phyloP scores from a whole-genome alignment of 2,329 filamentous ascomycete species.

The Colletotrichum liaoningense region DNA sequence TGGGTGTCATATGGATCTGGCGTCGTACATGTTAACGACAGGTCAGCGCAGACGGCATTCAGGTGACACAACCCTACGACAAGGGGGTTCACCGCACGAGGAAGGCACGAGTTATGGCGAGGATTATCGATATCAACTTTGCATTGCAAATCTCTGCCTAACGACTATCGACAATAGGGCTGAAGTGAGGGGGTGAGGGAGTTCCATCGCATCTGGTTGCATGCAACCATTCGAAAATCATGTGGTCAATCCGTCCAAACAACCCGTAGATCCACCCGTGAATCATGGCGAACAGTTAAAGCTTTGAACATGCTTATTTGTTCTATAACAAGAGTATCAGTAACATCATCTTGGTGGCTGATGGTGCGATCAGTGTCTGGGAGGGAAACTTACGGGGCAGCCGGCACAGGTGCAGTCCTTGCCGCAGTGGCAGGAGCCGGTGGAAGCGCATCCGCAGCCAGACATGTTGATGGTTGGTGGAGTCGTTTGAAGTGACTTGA shows the following conservation, averaged over 20 bases:
- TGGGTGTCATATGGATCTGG: neutral
- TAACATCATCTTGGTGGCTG: neutral
- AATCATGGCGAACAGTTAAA: neutral
- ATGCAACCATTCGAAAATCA: neutral
- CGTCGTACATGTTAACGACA: neutral
- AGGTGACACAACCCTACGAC: neutral
- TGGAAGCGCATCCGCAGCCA: slow-evolving; percentile 54
- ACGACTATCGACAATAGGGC: neutral
- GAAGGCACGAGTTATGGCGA: neutral
- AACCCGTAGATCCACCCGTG: neutral
- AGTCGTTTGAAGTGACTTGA: neutral
- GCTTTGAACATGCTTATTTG: slow-evolving; percentile 24
- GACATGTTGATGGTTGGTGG: slow-evolving; percentile 49
- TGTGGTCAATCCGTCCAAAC: neutral
- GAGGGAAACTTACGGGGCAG: slow-evolving; percentile 53
- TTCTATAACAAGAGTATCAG: slow-evolving; percentile 4
- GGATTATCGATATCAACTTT: neutral
- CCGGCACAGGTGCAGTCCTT: slow-evolving; percentile 53
- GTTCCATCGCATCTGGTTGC: neutral
- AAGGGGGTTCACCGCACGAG: neutral
- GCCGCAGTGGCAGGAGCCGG: slow-evolving; percentile 56
- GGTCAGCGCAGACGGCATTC: too few species aligned
- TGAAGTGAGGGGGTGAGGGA: neutral
- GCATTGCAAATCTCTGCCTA: slow-evolving; percentile 1
- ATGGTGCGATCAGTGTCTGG: slow-evolving; percentile 9